Conservation (phyloP, 2,329 filamentous ascomycete genomes). For the Cryphonectria naterciae region DNA sequence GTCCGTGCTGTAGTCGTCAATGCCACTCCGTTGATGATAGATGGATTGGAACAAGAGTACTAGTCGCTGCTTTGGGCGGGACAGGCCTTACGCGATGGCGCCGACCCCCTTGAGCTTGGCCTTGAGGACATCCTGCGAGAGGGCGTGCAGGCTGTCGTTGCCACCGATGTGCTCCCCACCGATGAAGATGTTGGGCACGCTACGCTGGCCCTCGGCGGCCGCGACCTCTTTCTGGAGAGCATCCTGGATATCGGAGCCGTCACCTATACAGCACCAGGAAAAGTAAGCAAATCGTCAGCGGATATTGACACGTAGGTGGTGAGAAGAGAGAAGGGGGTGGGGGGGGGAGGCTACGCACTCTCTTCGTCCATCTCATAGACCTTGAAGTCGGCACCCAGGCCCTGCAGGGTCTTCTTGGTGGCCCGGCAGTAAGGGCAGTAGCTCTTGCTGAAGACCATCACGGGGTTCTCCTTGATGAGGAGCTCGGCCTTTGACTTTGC, state of each 20-base stretch:
- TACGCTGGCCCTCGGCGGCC: conserved; percentile 74
- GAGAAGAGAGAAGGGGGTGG: neutral
- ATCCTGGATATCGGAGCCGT: conserved; percentile 81
- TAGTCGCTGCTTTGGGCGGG: neutral
- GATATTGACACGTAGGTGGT: too few relatives aligned
- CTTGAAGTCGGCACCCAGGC: conserved; percentile 72
- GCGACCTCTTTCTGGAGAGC: conserved; percentile 67
- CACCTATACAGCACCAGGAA: conserved; percentile 56
- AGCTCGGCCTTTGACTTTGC: conserved; percentile 81
- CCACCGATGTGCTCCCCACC: conserved; percentile 89
- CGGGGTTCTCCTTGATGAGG: conserved; percentile 87
- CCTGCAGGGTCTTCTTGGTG: conserved; percentile 75
- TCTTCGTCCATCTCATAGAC: conserved; percentile 84
- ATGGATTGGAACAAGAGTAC: neutral
- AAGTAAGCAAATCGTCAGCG: neutral
- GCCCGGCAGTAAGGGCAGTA: conserved; percentile 92
- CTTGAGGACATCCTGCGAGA: conserved; percentile 64
- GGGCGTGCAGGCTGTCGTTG: conserved; percentile 82
- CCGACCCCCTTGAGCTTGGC: conserved; percentile 47
- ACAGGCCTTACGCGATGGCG: conserved; percentile 45
- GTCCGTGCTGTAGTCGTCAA: conserved; percentile 23
- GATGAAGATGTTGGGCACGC: conserved; percentile 97
- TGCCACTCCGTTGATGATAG: neutral
- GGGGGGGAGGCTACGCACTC: conserved; percentile 59
- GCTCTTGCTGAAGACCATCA: conserved; percentile 95